Evolutionary conservation across 2,329 filamentous ascomycete species (phyloP).

Genomic region (Aspergillus unguis): DNA sequence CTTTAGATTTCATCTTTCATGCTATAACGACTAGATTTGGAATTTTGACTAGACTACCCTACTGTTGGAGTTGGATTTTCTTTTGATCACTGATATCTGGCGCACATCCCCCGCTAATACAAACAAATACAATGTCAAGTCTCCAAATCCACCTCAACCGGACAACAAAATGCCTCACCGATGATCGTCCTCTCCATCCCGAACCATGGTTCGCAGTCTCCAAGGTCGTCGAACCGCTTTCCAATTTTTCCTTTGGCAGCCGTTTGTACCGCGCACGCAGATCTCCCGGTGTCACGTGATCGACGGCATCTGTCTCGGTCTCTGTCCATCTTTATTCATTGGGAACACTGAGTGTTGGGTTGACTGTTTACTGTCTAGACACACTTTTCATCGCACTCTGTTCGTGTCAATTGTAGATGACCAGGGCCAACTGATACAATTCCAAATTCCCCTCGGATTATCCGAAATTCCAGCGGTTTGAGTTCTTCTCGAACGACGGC

Average conservation of each 20-base stretch:
- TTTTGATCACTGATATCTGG: background rate
- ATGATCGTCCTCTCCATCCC: background rate
- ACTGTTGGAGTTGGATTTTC: background rate
- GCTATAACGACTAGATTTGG: background rate
- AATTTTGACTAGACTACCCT: background rate
- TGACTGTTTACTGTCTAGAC: no score
- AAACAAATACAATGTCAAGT: background rate
- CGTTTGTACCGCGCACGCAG: background rate
- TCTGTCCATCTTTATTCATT: no score
- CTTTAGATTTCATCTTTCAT: background rate
- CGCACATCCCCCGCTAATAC: background rate
- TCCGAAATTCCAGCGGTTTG: background rate
- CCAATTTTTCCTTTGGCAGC: background rate
- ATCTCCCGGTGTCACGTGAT: background rate
- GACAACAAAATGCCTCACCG: background rate
- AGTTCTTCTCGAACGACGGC: background rate
- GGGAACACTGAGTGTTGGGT: no score
- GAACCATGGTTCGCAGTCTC: background rate
- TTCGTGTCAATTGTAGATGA: no score
- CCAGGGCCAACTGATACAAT: background rate
- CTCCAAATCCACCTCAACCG: background rate
- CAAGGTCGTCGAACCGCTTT: background rate
- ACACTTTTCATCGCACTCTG: no score
- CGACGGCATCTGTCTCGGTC: no score
- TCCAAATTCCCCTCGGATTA: background rate